A percentile compares a stretch with the other conserved stretches of the same genome.
Evolutionary conservation across 1,284 basidiomycete genomes (phyloP).

Genomic region (Lignosus rhinocerotis): DNA sequence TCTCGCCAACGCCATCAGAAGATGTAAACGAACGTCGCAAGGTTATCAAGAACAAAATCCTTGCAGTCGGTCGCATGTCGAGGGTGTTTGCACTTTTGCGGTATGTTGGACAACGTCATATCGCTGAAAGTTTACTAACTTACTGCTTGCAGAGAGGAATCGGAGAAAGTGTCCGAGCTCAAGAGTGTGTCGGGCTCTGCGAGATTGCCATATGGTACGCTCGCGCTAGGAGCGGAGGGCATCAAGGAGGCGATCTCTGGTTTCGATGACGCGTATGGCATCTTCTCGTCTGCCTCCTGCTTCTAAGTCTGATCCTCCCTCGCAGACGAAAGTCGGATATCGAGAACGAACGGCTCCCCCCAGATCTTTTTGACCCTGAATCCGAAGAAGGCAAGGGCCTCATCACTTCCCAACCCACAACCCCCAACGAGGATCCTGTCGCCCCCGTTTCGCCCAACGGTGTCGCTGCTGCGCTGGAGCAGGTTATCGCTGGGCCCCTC

Average conservation of each 20-base stretch:
- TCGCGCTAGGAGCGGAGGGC: constrained; percentile 90
- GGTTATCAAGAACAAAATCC: constrained; percentile 96
- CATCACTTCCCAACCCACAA: constrained; percentile 49
- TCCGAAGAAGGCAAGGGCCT: constrained; percentile 72
- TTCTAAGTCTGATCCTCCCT: neutral
- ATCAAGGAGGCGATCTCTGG: constrained; percentile 94
- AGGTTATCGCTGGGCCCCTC: constrained; percentile 46
- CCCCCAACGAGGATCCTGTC: constrained; percentile 49
- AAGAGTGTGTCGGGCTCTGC: constrained; percentile 84
- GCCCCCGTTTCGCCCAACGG: constrained; percentile 53
- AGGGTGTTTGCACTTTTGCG: constrained; percentile 95
- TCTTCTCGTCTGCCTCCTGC: neutral
- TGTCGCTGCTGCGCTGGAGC: constrained; percentile 52
- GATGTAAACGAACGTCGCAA: constrained; percentile 76
- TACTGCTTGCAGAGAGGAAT: constrained; percentile 77
- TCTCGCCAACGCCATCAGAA: constrained; percentile 44
- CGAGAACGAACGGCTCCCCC: constrained; percentile 96
- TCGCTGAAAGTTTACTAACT: neutral
- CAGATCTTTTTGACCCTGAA: constrained; percentile 90
- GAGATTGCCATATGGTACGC: constrained; percentile 83
- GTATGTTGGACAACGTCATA: constrained; percentile 44
- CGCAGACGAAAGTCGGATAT: constrained; percentile 94
- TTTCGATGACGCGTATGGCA: constrained; percentile 94
- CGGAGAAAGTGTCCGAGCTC: constrained; percentile 95
- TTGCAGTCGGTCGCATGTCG: constrained; percentile 96